Evolutionary conservation across 305 asterid genomes (phyloP), one percentile per base, ranked within the genome.

Genomic region (Plantago coronopus): DNA sequence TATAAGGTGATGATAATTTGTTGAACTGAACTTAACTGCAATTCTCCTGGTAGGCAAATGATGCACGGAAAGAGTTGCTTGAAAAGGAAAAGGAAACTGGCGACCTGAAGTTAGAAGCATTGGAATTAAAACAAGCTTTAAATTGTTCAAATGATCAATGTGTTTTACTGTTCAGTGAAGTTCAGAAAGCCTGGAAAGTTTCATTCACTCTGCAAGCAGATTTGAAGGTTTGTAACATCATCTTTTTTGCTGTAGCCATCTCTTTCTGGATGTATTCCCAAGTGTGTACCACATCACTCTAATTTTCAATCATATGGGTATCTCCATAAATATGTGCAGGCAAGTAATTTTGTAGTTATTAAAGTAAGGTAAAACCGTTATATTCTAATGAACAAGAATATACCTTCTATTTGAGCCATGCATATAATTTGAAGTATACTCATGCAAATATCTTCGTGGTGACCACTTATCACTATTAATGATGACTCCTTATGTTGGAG

Each of bases 181-280:
- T 89, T 69, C 99, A 94, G 84, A 94, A 89, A 76, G 96, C 96
- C 48, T 87, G 95, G 97, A 89, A 87, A 81, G 94, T 89, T 75
- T 87, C 97, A 71, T 87, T 72, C 73, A 81, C 96, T 1, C 76
- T 94, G 82, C 95, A 94, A 74, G 85, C 97, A 61, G 96, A 94
- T 78, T 77, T 87, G 66, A 94, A 94, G 99, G 99, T 94, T 72
- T 60, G 84, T 66, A 29, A 57, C 53, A 44, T 67, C 62, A 66
- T 25, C 38, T 37, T 64, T 66, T 66, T 66, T 15, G 17, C 29
- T 53, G 18, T 53, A 69, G 48, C n/a, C 54, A 51, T 51, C 46
- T 70, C 48, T 17, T 54, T 34, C 31, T 49, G 37, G 57, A 47
- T 45, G 51, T 45, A n/a, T 56, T 54, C 53, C 62, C 50, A 65